Base-by-base conservation (phyloP, 2,329 filamentous ascomycete genomes). In the Venturia carpophila region DNA sequence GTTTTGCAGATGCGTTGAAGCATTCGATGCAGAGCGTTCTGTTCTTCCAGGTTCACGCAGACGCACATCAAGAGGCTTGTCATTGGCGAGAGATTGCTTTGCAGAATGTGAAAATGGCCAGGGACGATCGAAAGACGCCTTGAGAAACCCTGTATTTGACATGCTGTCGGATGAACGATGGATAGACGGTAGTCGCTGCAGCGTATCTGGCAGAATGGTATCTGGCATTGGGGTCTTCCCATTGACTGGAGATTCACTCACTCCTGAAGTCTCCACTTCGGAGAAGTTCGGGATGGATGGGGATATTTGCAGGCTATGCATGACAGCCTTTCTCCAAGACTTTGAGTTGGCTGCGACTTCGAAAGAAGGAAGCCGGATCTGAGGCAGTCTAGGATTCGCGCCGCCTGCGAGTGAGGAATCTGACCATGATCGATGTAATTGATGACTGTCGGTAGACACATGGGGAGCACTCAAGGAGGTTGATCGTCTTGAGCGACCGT, bases 1-100 rank as follows among this genome's bases (percentile, higher is more conserved):
- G 41, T 72, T 75, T 62, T 76, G 70, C 1, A 80, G 71, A 66
- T 79, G 78, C 2, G 79, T 70, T 13, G 68, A 68, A 9, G n/a
- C 60, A 13, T 55, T 61, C 19, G 64, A 66, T 34, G 30, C 43
- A 43, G n/a, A 42, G 15, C 27, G 60, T 21, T 9, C 17, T 13
- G 27, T 41, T 11, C 34, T 34, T 34, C 39, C 47, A 19, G 60
- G 42, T n/a, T 66, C 34, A 27, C 34, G 45, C n/a, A 56, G 21
- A 66, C 21, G n/a, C n/a, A 39, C 34, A 64, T 5, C n/a, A 7
- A 34, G 34, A 58, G 34, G 56, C n/a, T 45, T 55, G 30, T 24
- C 30, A 30, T 55, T 27, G 24, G 11, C 42, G 34, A 27, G 5
- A 11, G 43, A 55, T 43, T 21, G 62, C 62, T 64, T 64, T n/a